These are phyloP conservation scores for Aspergillus novofumigatus DNA, from an alignment of 2,329 filamentous ascomycete species.

Conservation along the genomic window DNA sequence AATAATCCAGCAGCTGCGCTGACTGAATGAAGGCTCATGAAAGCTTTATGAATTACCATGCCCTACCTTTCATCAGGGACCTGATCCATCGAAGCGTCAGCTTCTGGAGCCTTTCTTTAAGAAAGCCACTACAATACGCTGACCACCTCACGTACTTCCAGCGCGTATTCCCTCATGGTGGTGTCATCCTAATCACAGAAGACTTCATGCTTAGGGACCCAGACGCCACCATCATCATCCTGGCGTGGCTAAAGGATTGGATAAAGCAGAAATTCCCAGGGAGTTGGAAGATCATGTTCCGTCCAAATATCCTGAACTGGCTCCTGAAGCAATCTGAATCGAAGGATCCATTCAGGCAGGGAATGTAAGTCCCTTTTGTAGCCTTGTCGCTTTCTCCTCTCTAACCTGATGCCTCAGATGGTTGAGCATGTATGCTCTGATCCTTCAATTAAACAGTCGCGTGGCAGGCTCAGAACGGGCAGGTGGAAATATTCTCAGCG, in stretches of 20 bases:
- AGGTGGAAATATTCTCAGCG: constrained; percentile 16
- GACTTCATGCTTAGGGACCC: constrained; percentile 33
- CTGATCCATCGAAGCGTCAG: constrained; percentile 23
- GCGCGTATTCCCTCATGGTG: constrained; percentile 37
- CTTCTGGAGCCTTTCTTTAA: constrained; percentile 35
- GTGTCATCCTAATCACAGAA: constrained; percentile 39
- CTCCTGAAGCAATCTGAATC: constrained; percentile 24
- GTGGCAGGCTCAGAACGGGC: not conserved
- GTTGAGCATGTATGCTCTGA: constrained; percentile 24
- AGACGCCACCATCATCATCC: constrained; percentile 25
- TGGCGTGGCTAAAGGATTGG: constrained; percentile 34
- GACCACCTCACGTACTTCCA: constrained; percentile 24
- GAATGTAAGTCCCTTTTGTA: constrained; percentile 16
- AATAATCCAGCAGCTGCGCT: not conserved
- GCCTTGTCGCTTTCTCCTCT: not conserved
- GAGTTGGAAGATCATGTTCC: constrained; percentile 37
- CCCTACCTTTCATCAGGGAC: constrained; percentile 22
- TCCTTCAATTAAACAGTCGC: constrained; percentile 17
- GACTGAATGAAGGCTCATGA: constrained; percentile 33
- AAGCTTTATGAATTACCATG: constrained; percentile 27
- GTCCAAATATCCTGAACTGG: constrained; percentile 35
- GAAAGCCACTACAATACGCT: constrained; percentile 20
- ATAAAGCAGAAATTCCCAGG: constrained; percentile 21
- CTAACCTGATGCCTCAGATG: constrained; percentile 14
- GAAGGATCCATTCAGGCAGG: constrained; percentile 5